A percentile compares a stretch with the other conserved stretches of the same genome.
phyloP scores from a whole-genome alignment of 306 rosid species.

The Echinosophora koreensis region DNA sequence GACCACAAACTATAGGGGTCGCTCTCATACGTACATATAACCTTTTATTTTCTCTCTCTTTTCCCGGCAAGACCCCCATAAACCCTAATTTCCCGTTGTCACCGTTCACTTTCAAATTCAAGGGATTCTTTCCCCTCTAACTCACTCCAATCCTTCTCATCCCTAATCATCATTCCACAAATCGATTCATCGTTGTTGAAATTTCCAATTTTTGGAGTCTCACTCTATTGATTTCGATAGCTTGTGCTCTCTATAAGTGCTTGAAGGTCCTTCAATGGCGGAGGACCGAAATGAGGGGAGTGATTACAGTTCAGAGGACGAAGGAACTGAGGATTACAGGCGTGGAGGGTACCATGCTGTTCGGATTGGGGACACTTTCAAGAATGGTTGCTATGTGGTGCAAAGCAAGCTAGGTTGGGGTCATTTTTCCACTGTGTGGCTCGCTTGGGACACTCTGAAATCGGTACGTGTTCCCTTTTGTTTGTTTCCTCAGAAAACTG shows the following conservation, averaged over 20 bases:
- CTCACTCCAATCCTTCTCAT: neutral
- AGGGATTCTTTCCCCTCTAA: neutral
- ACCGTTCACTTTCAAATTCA: neutral
- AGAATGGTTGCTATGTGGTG: slow-evolving; percentile 77
- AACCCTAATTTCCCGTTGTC: neutral
- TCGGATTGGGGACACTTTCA: slow-evolving; percentile 86
- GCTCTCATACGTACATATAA: too few relatives aligned
- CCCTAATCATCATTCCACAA: neutral
- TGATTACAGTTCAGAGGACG: slow-evolving; percentile 94
- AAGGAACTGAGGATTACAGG: slow-evolving; percentile 94
- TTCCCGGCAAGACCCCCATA: neutral
- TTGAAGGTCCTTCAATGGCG: slow-evolving; percentile 64
- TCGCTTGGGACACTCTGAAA: slow-evolving; percentile 86
- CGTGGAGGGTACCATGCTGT: slow-evolving; percentile 99
- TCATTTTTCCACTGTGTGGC: slow-evolving; percentile 99
- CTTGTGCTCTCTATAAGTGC: slow-evolving; percentile 5
- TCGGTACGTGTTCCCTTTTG: slow-evolving; percentile 42
- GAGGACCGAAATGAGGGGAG: slow-evolving; percentile 72
- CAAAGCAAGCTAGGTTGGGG: slow-evolving; percentile 99
- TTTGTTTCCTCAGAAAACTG: slow-evolving; percentile 12
- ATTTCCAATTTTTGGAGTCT: neutral
- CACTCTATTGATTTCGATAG: neutral
- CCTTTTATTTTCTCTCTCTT: neutral
- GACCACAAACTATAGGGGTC: too few relatives aligned
- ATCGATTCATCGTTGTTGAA: slow-evolving; percentile 6